Percentiles rank a stretch among this genome's conserved stretches.
These are phyloP conservation scores for Nidularia pulvinata DNA, from an alignment of 768 basidiomycete species.

Conservation along the genomic window DNA sequence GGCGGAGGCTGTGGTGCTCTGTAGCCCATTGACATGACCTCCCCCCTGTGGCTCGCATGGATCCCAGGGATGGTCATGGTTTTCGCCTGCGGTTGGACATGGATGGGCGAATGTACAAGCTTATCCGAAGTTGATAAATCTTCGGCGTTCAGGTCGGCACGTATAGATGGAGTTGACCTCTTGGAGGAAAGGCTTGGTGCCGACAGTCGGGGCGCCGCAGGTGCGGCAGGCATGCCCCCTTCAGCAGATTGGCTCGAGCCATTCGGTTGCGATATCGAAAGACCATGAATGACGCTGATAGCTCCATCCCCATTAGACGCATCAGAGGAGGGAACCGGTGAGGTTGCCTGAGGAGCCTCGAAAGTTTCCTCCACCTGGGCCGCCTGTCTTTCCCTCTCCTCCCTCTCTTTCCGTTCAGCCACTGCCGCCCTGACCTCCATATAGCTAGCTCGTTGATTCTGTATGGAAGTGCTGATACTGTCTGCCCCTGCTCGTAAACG, in stretches of 20 bases:
- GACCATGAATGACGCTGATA: background rate
- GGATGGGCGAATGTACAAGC: slow-evolving; percentile 47
- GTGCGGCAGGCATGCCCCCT: background rate
- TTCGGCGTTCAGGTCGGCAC: slow-evolving; percentile 28
- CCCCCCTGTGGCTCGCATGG: slow-evolving; percentile 81
- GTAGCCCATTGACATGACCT: slow-evolving; percentile 85
- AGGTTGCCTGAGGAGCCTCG: slow-evolving; percentile 1
- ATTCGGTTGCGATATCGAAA: no score
- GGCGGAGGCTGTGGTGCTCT: slow-evolving; percentile 44
- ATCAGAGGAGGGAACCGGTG: slow-evolving; percentile 5
- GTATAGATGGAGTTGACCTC: slow-evolving; percentile 31
- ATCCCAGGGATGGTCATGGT: slow-evolving; percentile 90
- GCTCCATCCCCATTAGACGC: background rate
- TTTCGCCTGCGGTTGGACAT: slow-evolving; percentile 76
- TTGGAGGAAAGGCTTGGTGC: slow-evolving; percentile 18
- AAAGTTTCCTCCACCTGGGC: background rate
- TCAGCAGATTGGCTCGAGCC: slow-evolving; percentile 6
- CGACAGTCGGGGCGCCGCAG: slow-evolving; percentile 12
- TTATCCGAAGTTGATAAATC: slow-evolving; percentile 15
- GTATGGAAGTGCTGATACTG: slow-evolving; percentile 22
- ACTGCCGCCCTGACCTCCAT: slow-evolving; percentile 81
- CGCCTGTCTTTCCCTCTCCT: slow-evolving; percentile 17
- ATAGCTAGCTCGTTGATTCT: slow-evolving; percentile 56
- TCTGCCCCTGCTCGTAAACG: slow-evolving; percentile 22
- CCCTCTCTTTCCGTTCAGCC: slow-evolving; percentile 57